phyloP scores from a whole-genome alignment of 371 early-diverging fungal genomes.

The Saksenaea oblongispora region DNA sequence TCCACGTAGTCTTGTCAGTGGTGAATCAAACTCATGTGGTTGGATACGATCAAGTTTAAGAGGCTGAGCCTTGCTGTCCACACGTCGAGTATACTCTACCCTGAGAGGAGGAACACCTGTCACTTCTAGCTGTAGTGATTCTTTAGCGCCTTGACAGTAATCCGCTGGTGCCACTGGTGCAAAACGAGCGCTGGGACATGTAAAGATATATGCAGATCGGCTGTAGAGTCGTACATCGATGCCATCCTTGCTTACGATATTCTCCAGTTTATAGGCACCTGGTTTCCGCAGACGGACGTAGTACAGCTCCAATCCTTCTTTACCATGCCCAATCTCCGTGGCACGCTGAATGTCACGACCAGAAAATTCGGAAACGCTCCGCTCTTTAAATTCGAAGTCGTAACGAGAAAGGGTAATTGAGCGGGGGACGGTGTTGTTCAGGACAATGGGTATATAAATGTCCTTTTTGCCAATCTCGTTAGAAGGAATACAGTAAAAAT shows the following conservation, averaged over 20 bases:
- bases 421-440: constrained; percentile 52
- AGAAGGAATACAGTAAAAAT: constrained; percentile 43
- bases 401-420: constrained; percentile 35
- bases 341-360: constrained; percentile 39
- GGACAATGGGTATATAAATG: constrained; percentile 45
- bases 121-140: constrained; percentile 30
- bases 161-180: constrained; percentile 16
- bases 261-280: constrained; percentile 43
- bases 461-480: constrained; percentile 32
- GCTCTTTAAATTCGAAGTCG: constrained; percentile 39
- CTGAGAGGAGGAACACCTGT: constrained; percentile 46
- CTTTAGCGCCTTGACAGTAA: constrained; percentile 42
- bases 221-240: constrained; percentile 38
- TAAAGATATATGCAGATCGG: constrained; percentile 35
- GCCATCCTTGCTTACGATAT: constrained; percentile 38
- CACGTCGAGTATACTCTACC: constrained; percentile 33
- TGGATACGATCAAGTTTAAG: constrained; percentile 44
- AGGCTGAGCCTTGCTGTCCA: not conserved
- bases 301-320: constrained; percentile 41
- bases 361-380: constrained; percentile 18
- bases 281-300: constrained; percentile 35
- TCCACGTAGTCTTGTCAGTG: constrained; percentile 20
- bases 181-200: constrained; percentile 43
- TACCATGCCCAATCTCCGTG: constrained; percentile 39
- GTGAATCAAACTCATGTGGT: constrained; percentile 39